Conservation (phyloP, 1,284 basidiomycete species). For the Coriolopsis trogii region DNA sequence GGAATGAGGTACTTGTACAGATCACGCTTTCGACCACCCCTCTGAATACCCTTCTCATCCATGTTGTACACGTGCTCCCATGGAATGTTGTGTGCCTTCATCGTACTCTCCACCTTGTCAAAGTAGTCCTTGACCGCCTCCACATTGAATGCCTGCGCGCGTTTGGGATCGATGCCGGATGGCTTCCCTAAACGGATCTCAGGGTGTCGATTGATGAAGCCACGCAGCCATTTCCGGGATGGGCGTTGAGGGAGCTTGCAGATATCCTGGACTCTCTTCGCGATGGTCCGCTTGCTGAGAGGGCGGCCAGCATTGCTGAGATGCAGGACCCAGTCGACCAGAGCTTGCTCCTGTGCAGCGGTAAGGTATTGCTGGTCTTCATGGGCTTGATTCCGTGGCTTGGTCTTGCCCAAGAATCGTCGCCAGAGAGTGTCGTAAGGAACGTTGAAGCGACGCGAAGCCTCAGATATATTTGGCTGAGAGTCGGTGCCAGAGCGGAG, state of each 20-base stretch:
- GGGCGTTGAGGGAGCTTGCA: neutral
- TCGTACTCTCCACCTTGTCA: constrained; percentile 11
- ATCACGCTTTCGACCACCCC: constrained; percentile 21
- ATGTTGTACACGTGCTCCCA: constrained; percentile 41
- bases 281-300: constrained; percentile 5
- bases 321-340: neutral
- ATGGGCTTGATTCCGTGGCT: neutral
- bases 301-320: neutral
- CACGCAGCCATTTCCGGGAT: constrained; percentile 1
- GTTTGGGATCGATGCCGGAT: constrained; percentile 22
- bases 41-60: constrained; percentile 32
- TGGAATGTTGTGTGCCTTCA: constrained; percentile 1
- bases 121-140: constrained; percentile 23
- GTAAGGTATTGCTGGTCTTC: neutral
- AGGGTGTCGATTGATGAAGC: constrained; percentile 18
- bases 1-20: constrained; percentile 2
- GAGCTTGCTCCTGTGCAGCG: neutral
- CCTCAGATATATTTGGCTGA: too few relatives aligned
- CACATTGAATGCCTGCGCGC: constrained; percentile 18
- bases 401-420: neutral
- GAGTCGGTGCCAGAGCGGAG: too few relatives aligned
- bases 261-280: neutral
- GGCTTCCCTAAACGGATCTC: constrained; percentile 12
- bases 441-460: neutral
- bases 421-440: neutral